A percentile compares a stretch with the other conserved stretches of the same genome.
phyloP scores from a whole-genome alignment of 2,329 filamentous ascomycete species.

The Pseudocercospora pini-densiflorae region DNA sequence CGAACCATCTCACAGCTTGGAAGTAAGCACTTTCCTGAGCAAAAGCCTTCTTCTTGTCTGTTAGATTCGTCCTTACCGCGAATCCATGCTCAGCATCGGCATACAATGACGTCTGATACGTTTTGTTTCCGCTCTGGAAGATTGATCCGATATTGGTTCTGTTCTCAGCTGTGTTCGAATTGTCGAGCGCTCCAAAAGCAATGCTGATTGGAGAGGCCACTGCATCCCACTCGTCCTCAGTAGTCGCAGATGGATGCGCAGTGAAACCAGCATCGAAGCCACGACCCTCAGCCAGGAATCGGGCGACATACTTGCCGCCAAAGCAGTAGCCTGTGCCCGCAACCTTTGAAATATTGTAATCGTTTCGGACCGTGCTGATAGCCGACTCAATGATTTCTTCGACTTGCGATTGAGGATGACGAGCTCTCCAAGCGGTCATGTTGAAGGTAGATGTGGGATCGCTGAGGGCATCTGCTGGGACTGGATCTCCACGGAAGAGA shows the following conservation, averaged over 20 bases:
- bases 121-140: constrained; percentile 35
- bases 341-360: constrained; percentile 59
- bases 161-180: constrained; percentile 28
- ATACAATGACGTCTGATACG: constrained; percentile 41
- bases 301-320: constrained; percentile 73
- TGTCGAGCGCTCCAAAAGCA: constrained; percentile 42
- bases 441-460: constrained; percentile 44
- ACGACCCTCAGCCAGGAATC: constrained; percentile 61
- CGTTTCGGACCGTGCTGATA: constrained; percentile 55
- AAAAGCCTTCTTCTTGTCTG: constrained; percentile 36
- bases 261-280: constrained; percentile 66
- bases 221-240: constrained; percentile 66
- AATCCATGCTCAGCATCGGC: constrained; percentile 42
- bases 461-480: constrained; percentile 32
- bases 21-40: constrained; percentile 42
- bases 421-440: constrained; percentile 50
- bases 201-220: constrained; percentile 73
- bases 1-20: constrained; percentile 43
- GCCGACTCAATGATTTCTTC: constrained; percentile 54
- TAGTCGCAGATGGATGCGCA: constrained; percentile 73
- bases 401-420: constrained; percentile 48
- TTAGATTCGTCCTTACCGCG: constrained; percentile 39
- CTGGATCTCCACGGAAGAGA: constrained; percentile 41
- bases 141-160: constrained; percentile 35
- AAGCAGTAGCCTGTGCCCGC: constrained; percentile 76